Evolutionary conservation across 2,329 filamentous ascomycete species (phyloP).

Genomic region (Leptographium procerum): DNA sequence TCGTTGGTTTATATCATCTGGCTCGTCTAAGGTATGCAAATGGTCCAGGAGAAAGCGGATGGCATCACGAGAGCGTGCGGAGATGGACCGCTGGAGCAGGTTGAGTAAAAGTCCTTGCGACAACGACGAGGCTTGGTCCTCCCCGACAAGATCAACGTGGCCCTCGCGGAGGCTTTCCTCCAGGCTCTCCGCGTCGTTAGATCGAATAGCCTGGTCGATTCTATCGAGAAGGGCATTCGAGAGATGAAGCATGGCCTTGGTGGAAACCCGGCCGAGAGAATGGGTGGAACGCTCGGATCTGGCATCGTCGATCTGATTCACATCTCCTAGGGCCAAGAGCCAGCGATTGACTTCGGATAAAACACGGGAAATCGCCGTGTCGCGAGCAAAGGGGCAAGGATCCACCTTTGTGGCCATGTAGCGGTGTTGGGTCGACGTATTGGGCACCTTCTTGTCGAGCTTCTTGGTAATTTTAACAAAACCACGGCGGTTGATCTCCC

Average conservation of each 20-base stretch:
- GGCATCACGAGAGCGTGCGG: slow-evolving; percentile 54
- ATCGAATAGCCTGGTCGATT: slow-evolving; percentile 60
- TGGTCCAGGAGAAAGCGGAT: slow-evolving; percentile 60
- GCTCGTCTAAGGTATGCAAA: slow-evolving; percentile 65
- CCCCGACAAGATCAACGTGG: slow-evolving; percentile 26
- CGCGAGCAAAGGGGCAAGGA: slow-evolving; percentile 76
- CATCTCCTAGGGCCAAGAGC: slow-evolving; percentile 71
- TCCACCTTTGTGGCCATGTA: slow-evolving; percentile 90
- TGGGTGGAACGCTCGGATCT: slow-evolving; percentile 62
- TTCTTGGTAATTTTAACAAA: slow-evolving; percentile 99
- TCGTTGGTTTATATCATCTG: slow-evolving; percentile 84
- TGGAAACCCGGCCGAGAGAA: slow-evolving; percentile 66
- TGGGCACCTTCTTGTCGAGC: slow-evolving; percentile 83
- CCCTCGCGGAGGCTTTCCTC: slow-evolving; percentile 45
- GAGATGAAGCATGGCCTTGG: slow-evolving; percentile 63
- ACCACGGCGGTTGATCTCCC: slow-evolving; percentile 86
- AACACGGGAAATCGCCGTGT: slow-evolving; percentile 35
- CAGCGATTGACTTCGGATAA: slow-evolving; percentile 71
- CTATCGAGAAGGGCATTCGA: slow-evolving; percentile 56
- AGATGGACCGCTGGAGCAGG: slow-evolving; percentile 66
- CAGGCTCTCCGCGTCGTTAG: slow-evolving; percentile 51
- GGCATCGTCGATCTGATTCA: slow-evolving; percentile 64
- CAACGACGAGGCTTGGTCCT: background rate
- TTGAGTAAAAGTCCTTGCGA: slow-evolving; percentile 65
- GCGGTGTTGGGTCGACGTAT: slow-evolving; percentile 64